Base-by-base conservation (phyloP, 164 flowering plant genomes). In the Berberis thunbergii region DNA sequence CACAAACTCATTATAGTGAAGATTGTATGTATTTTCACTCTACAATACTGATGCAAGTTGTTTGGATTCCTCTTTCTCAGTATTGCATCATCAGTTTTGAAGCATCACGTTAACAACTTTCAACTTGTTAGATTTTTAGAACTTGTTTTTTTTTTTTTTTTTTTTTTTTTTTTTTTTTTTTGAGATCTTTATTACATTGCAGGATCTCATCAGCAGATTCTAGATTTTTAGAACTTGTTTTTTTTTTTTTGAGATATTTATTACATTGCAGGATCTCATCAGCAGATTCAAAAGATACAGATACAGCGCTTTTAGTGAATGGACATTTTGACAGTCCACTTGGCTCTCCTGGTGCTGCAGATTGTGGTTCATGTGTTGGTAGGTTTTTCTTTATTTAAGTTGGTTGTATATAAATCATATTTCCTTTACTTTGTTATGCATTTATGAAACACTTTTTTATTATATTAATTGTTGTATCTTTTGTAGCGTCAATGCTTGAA, bases 361-460 rank as follows among this genome's bases (percentile, higher is more conserved):
- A 94, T 70, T 94, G 99, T 83, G 99, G 90, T 68, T 86, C 97
- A 57, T 94, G 99, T 77, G 97, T 94, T 76, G 97, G 99, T 94
- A 74, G 61, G 92, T 74, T 66, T 48, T 48, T 11, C 10, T 1
- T 48, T 48, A 52, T 52, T 4, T 11, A 10, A 52, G 6, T 52
- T 52, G 10, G n/a, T 12, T 52, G 3, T 12, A 10, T 50, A 26
- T 26, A 10, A 3, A 10, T 52, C 1, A 4, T 52, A 10, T 10
- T 46, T 10, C n/a, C 11, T 10, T 7, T 50, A 7, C 26, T 26
- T 39, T 49, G 6, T 60, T 2, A 9, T 48, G 49, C 26, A 9
- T 5, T 5, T 43, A 26, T 57, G 13, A 3, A 6, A 1, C 60
- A 57, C 42, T 1, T 57, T 57, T 45, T 6, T 9, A 3, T 2